Conservation (phyloP, 768 basidiomycete species). For the Nidula microcarpa region DNA sequence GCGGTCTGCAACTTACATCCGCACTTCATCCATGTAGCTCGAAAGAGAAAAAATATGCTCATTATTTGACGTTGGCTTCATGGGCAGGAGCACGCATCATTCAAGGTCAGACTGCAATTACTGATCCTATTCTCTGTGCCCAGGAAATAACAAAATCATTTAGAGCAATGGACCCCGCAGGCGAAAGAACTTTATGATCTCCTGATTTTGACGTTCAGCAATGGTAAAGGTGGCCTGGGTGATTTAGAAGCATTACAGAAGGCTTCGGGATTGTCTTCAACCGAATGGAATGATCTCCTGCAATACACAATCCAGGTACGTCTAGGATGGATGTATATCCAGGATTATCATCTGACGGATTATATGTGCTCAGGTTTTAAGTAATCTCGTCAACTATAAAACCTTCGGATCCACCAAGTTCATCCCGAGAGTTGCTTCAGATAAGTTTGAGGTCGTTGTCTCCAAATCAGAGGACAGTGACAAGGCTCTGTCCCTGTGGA, state of each 20-base stretch:
- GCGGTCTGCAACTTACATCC: constrained; percentile 4
- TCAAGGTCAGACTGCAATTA: constrained; percentile 35
- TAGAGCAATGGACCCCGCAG: constrained; percentile 76
- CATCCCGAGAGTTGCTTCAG: constrained; percentile 61
- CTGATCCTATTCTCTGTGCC: background rate
- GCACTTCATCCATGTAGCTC: constrained; percentile 34
- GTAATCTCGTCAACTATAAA: constrained; percentile 73
- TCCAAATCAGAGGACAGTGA: constrained; percentile 54
- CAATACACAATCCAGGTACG: constrained; percentile 74
- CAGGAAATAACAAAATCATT: background rate
- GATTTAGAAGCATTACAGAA: constrained; percentile 53
- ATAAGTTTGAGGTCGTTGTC: constrained; percentile 63
- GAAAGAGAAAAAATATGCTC: constrained; percentile 77
- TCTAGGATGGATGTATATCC: background rate
- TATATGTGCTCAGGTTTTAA: constrained; percentile 35
- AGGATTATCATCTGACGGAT: background rate
- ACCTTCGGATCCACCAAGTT: constrained; percentile 87
- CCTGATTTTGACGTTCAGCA: constrained; percentile 65
- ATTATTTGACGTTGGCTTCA: constrained; percentile 65
- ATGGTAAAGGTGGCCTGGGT: constrained; percentile 46
- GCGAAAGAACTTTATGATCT: constrained; percentile 69
- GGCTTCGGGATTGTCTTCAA: constrained; percentile 47
- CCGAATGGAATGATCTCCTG: constrained; percentile 67
- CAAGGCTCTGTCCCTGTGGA: constrained; percentile 59
- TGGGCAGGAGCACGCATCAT: constrained; percentile 88